A percentile compares a stretch with the other conserved stretches of the same genome.
Evolutionary conservation across 306 rosid species (phyloP).

Genomic region (Gillenia trifoliata): DNA sequence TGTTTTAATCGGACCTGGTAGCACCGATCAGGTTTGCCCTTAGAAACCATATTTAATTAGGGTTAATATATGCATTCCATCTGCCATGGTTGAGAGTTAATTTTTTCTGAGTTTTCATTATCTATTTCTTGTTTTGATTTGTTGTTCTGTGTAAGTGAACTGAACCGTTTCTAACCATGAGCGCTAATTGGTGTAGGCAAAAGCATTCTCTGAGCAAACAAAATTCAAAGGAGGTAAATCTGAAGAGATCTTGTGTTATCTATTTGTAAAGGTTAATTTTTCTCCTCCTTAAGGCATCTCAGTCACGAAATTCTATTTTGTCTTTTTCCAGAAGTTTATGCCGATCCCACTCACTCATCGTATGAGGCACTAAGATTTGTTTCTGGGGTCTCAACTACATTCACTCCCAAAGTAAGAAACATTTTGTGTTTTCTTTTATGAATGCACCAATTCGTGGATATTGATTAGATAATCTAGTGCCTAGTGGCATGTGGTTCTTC

Average conservation of each 20-base stretch:
- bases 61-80: neutral
- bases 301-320: conserved; percentile 15
- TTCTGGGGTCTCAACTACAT: conserved; percentile 70
- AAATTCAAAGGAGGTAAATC: conserved; percentile 82
- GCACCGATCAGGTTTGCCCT: conserved; percentile 59
- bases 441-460: too few species aligned
- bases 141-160: conserved; percentile 3
- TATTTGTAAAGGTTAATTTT: neutral
- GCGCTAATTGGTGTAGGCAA: conserved; percentile 48
- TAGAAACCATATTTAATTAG: neutral
- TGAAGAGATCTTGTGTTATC: conserved; percentile 1
- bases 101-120: neutral
- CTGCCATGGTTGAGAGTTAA: neutral
- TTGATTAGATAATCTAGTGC: too few species aligned
- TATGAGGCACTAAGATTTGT: conserved; percentile 75
- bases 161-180: conserved; percentile 14
- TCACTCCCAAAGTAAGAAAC: conserved; percentile 76
- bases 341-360: conserved; percentile 73
- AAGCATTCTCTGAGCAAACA: conserved; percentile 63
- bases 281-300: neutral
- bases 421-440: neutral
- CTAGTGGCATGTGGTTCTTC: neutral
- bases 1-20: conserved; percentile 92
- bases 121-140: neutral
- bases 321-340: conserved; percentile 71